These are phyloP conservation scores for Trichoderma atroviride DNA, from an alignment of 2,329 filamentous ascomycete genomes.

Conservation along the genomic window DNA sequence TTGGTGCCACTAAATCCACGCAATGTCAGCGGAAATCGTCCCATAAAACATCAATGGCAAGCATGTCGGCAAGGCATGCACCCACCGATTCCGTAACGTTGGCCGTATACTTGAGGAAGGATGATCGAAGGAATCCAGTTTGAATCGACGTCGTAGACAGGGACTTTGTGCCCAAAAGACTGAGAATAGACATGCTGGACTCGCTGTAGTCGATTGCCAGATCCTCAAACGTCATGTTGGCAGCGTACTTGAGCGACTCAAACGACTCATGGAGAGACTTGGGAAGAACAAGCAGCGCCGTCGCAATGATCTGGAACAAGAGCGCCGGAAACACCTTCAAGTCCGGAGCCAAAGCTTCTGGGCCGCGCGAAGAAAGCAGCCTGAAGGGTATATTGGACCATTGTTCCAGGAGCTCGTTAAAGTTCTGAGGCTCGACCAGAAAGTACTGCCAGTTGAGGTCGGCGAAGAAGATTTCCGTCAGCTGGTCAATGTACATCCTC, in stretches of 20 bases:
- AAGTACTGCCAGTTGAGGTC: slow-evolving; percentile 64
- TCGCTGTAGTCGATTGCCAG: slow-evolving; percentile 64
- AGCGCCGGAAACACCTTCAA: slow-evolving; percentile 61
- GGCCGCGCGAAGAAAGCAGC: slow-evolving; percentile 52
- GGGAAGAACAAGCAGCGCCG: slow-evolving; percentile 56
- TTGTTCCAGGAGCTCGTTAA: slow-evolving; percentile 53
- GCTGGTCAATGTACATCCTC: slow-evolving; percentile 55
- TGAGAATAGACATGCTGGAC: slow-evolving; percentile 55
- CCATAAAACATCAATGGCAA: too few species aligned
- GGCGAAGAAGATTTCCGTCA: slow-evolving; percentile 58
- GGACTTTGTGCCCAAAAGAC: slow-evolving; percentile 59
- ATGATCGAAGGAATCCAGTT: slow-evolving; percentile 58
- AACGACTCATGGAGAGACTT: slow-evolving; percentile 52
- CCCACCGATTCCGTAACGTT: slow-evolving; percentile 59
- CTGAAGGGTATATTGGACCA: slow-evolving; percentile 60
- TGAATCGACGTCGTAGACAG: slow-evolving; percentile 60
- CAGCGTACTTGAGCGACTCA: slow-evolving; percentile 60
- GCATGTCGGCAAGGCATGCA: not conserved
- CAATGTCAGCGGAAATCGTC: not conserved
- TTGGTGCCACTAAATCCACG: slow-evolving; percentile 52
- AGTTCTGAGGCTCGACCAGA: slow-evolving; percentile 56
- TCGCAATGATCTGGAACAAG: slow-evolving; percentile 61
- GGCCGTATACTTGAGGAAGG: slow-evolving; percentile 61
- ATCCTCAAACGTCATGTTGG: slow-evolving; percentile 62
- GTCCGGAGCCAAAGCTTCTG: slow-evolving; percentile 53